Base-by-base conservation (phyloP, 805 yeast species). In the Lachancea kluyveri region DNA sequence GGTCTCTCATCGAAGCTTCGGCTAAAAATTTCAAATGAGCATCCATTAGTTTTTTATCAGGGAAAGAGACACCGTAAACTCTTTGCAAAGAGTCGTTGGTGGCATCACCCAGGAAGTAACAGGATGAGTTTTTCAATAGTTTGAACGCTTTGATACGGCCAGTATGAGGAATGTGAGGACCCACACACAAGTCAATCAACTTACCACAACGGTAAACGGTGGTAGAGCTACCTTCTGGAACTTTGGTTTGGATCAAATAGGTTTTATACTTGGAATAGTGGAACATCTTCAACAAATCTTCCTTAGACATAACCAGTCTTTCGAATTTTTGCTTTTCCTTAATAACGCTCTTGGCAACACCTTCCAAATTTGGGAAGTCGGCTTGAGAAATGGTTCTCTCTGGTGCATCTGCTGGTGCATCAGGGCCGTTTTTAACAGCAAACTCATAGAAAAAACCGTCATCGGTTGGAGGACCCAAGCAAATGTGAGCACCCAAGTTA, bases 171-270 rank as follows among this genome's bases (percentile, higher is more conserved):
- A 92, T 80, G 59, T 92, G 98, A 29, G 98, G 98, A 51, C 98
- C 98, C 40, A 84, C 73, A 74, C 98, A 92, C 60, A 92, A 74
- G 64, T 92, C 98, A 52, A 92, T 92, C 60, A 92, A 74, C 21
- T 95, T 85, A 52, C 98, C 98, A 68, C 97, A 90, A 67, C 96
- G 78, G 69, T 92, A 92, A 32, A 92, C 97, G 26, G 98, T 92
- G 47, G 97, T 78, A 21, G 95, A 75, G 28, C 95, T 86, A 24
- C 94, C 94, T 62, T 92, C 98, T 45, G 96, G 96, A 41, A 92
- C 77, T 68, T 92, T 92, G 46, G 82, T 79, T 45, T 70, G 64
- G 51, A 92, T 88, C 51, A 90, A 72, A 51, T 82, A 74, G 50
- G 85, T 88, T 72, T 92, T 92, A 68, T 90, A 92, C 66, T 88